Evolutionary conservation across 116 monocot species (phyloP).

Genomic region (Iris pallida): DNA sequence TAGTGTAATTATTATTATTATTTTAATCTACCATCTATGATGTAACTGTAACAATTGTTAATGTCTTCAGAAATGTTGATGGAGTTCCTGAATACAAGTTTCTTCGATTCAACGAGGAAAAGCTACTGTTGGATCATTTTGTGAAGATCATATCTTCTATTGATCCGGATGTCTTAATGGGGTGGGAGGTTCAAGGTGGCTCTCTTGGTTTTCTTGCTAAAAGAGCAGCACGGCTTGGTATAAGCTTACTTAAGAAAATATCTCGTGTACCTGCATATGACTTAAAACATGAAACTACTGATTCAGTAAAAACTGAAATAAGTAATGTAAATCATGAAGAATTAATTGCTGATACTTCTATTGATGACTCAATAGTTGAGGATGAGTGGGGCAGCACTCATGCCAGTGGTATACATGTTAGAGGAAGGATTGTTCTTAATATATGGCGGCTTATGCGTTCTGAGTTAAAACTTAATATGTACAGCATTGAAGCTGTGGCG

Average conservation of each 20-base stretch:
- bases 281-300: slow-evolving; percentile 15
- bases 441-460: slow-evolving; percentile 86
- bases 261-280: slow-evolving; percentile 57
- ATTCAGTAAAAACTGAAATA: slow-evolving; percentile 18
- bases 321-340: slow-evolving; percentile 14
- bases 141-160: slow-evolving; percentile 46
- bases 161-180: slow-evolving; percentile 95
- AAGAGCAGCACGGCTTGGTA: slow-evolving; percentile 70
- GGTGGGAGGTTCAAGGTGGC: slow-evolving; percentile 86
- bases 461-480: slow-evolving; percentile 86
- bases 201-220: slow-evolving; percentile 92
- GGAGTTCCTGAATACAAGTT: slow-evolving; percentile 45
- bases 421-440: slow-evolving; percentile 98
- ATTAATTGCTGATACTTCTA: slow-evolving; percentile 25
- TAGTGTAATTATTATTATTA: no score
- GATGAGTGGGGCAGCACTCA: slow-evolving; percentile 84
- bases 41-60: not conserved
- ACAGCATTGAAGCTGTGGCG: slow-evolving; percentile 80
- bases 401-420: slow-evolving; percentile 91
- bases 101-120: slow-evolving; percentile 51
- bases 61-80: slow-evolving; percentile 53
- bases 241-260: slow-evolving; percentile 63
- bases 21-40: not conserved
- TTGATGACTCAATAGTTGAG: slow-evolving; percentile 41
- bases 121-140: slow-evolving; percentile 49